A percentile compares a stretch with the other conserved stretches of the same genome.
Conservation (phyloP, 2,329 filamentous ascomycete species). For the Pseudomassariella vexata region DNA sequence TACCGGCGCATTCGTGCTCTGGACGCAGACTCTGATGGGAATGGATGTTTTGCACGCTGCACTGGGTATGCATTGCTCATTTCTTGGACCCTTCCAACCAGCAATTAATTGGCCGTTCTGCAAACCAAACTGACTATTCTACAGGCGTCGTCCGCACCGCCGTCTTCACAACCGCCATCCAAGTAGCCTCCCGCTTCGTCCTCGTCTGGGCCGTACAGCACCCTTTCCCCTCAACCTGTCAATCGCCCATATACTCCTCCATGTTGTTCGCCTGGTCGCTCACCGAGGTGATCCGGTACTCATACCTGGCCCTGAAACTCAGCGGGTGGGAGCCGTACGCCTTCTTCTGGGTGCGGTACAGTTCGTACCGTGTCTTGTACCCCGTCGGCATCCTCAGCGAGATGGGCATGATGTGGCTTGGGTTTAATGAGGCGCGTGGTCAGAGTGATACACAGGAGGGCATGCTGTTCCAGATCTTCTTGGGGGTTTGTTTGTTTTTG, state of each 20-base stretch:
- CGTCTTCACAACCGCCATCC: constrained; percentile 78
- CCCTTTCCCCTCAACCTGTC: constrained; percentile 58
- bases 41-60: constrained; percentile 81
- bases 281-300: constrained; percentile 91
- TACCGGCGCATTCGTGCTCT: constrained; percentile 63
- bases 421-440: constrained; percentile 55
- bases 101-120: too few species aligned
- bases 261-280: constrained; percentile 85
- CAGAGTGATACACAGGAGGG: constrained; percentile 36
- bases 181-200: constrained; percentile 80
- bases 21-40: constrained; percentile 77
- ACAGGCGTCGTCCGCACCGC: constrained; percentile 80
- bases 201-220: constrained; percentile 83
- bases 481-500: constrained; percentile 69
- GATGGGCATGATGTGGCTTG: constrained; percentile 70
- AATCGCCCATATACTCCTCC: constrained; percentile 56
- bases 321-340: constrained; percentile 53
- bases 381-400: constrained; percentile 88
- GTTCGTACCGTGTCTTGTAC: constrained; percentile 89
- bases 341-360: constrained; percentile 81
- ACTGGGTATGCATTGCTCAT: constrained; percentile 64
- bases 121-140: too few species aligned
- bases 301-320: constrained; percentile 78
- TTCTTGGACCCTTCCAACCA: too few species aligned
- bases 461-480: constrained; percentile 54